A percentile compares a stretch with the other conserved stretches of the same genome.
These are phyloP conservation scores for Leishmania major DNA, from an alignment of 208 protist species.

Conservation along the genomic window DNA sequence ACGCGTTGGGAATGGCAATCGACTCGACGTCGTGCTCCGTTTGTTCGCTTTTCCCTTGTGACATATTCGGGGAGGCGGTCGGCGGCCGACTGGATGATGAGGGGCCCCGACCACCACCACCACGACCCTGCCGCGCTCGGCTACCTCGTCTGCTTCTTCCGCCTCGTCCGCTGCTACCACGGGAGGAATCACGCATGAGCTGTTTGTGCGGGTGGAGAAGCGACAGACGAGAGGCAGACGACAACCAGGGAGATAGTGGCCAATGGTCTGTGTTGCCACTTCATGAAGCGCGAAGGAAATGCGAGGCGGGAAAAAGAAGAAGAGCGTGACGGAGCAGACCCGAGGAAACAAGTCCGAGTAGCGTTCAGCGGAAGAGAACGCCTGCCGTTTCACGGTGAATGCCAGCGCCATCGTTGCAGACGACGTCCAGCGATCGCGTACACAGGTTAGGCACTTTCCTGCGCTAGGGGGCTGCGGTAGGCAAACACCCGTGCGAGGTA, in stretches of 20 bases:
- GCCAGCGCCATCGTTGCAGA: background rate
- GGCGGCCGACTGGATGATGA: background rate
- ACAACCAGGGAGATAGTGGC: background rate
- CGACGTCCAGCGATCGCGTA: background rate
- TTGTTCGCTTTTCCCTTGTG: background rate
- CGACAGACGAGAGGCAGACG: background rate
- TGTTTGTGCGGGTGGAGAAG: background rate
- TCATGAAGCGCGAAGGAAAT: background rate
- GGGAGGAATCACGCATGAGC: background rate
- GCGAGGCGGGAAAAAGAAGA: background rate
- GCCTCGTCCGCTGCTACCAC: background rate
- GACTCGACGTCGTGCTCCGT: conserved; percentile 8
- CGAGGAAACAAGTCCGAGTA: background rate
- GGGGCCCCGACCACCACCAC: background rate
- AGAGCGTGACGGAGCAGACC: background rate
- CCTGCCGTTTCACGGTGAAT: background rate
- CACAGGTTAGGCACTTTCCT: background rate
- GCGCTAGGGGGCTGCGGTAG: background rate
- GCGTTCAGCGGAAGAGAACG: background rate
- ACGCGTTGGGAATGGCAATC: conserved; percentile 27
- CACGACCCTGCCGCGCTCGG: background rate
- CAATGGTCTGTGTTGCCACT: background rate
- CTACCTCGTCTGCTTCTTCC: background rate
- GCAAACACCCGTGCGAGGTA: background rate
- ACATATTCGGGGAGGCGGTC: background rate